Percentiles rank a stretch among this genome's conserved stretches.
These are phyloP conservation scores for carrot (Daucus carota) DNA, from an alignment of 129 eudicot genomes.

Conservation along the genomic window DH1_v3.0 NC_030382.2:50566001-50566500, in stretches of 20 bases:
- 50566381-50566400: not conserved
- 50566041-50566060: not conserved
- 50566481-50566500: not conserved
- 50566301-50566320: not conserved
- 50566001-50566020: not conserved
- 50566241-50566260: not conserved
- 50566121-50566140: not conserved
- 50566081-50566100: not conserved
- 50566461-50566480: not conserved
- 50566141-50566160: not conserved
- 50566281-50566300: not conserved
- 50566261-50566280: not conserved
- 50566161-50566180: not conserved
- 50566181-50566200: not conserved
- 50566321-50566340: not conserved
- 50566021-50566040: not conserved
- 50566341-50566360: constrained; percentile 2
- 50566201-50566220: not conserved
- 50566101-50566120: not conserved
- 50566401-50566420: not conserved
- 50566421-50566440: not conserved
- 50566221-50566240: not conserved
- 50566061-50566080: no score
- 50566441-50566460: not conserved
- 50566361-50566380: not conserved